Percentiles rank a stretch among this genome's conserved stretches.
phyloP scores from a whole-genome alignment of 1,139 yeast species.

The Candida sp. region DNA sequence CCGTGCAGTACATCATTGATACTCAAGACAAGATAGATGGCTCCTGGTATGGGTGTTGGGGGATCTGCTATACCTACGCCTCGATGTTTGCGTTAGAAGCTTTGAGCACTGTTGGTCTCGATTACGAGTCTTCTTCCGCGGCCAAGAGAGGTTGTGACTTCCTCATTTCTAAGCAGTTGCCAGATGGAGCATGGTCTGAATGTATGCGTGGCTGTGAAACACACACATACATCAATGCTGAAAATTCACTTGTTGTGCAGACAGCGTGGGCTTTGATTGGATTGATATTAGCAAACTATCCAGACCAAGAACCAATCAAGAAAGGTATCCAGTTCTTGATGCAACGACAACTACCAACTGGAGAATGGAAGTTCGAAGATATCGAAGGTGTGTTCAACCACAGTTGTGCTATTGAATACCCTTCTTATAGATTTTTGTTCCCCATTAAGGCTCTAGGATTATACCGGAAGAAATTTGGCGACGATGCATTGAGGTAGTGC shows the following conservation, averaged over 20 bases:
- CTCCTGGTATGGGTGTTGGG: constrained; percentile 99
- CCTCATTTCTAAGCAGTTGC: constrained; percentile 71
- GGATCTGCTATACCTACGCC: constrained; percentile 95
- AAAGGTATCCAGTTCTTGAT: constrained; percentile 69
- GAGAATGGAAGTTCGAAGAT: constrained; percentile 87
- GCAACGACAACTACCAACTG: constrained; percentile 69
- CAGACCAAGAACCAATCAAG: constrained; percentile 64
- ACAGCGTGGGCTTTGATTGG: constrained; percentile 95
- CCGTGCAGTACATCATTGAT: constrained; percentile 69
- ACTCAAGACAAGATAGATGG: constrained; percentile 77
- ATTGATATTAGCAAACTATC: constrained; percentile 79
- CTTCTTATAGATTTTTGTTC: constrained; percentile 88
- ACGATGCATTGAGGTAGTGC: constrained; percentile 11
- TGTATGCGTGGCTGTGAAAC: constrained; percentile 84
- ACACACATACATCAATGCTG: constrained; percentile 69
- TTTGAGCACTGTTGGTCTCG: constrained; percentile 67
- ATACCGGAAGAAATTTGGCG: constrained; percentile 47
- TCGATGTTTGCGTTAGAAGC: constrained; percentile 99
- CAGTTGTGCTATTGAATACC: constrained; percentile 91
- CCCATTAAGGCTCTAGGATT: constrained; percentile 94
- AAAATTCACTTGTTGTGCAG: constrained; percentile 78
- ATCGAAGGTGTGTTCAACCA: constrained; percentile 98
- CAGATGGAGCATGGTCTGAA: constrained; percentile 99
- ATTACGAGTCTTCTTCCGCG: constrained; percentile 61
- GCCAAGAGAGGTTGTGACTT: constrained; percentile 88